phyloP scores from a whole-genome alignment of 2,329 filamentous ascomycete genomes.

The Ilyonectria destructans region DNA sequence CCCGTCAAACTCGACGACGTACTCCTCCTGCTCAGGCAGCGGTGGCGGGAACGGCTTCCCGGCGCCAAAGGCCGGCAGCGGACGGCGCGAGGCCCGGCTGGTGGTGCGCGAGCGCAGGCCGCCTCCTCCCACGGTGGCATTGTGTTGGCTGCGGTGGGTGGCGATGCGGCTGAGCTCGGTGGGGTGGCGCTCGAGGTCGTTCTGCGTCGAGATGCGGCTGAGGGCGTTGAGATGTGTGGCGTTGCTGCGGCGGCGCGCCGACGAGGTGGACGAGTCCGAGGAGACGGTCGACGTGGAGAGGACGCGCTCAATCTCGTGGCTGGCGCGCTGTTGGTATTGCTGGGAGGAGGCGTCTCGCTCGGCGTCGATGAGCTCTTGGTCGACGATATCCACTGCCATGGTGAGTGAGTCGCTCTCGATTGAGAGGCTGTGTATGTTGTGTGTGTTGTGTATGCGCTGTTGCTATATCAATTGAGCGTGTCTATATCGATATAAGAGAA shows the following conservation, averaged over 20 bases:
- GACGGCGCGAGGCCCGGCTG: constrained; percentile 68
- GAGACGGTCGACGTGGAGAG: constrained; percentile 67
- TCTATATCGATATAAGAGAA: not conserved
- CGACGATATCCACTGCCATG: constrained; percentile 67
- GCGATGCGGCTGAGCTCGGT: constrained; percentile 81
- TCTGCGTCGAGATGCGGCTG: constrained; percentile 75
- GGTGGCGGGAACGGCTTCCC: constrained; percentile 83
- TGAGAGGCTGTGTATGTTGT: not conserved
- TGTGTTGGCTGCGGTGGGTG: constrained; percentile 80
- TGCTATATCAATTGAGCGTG: not conserved
- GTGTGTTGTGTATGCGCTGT: not conserved
- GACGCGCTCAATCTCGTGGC: constrained; percentile 74
- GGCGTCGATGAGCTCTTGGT: constrained; percentile 68
- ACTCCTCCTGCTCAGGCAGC: constrained; percentile 80
- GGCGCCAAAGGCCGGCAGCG: constrained; percentile 79
- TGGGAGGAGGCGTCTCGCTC: constrained; percentile 70
- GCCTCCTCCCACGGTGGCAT: constrained; percentile 77
- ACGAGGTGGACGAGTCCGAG: constrained; percentile 62
- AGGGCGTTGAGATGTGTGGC: constrained; percentile 60
- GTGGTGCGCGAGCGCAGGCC: constrained; percentile 55
- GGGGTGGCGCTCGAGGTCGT: constrained; percentile 79
- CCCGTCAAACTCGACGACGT: constrained; percentile 89
- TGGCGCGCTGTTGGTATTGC: constrained; percentile 59
- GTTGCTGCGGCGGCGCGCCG: constrained; percentile 45
- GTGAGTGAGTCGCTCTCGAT: constrained; percentile 24